A percentile compares a stretch with the other conserved stretches of the same genome.
Evolutionary conservation across 1,139 yeast genomes (phyloP).

Genomic region (Yamadazyma pseudoaaseri): DNA sequence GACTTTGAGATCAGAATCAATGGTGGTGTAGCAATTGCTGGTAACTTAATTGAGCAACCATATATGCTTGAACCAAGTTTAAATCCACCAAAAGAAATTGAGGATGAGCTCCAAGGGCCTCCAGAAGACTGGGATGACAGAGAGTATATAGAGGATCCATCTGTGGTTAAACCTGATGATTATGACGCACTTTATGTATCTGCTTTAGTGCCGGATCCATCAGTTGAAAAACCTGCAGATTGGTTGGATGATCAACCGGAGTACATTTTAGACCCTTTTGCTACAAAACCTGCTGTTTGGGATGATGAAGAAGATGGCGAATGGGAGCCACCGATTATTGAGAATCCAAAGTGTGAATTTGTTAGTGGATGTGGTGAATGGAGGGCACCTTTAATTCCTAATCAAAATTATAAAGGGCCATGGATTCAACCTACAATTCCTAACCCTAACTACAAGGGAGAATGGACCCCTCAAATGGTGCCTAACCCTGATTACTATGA

Average conservation of each 20-base stretch:
- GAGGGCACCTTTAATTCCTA: conserved; percentile 58
- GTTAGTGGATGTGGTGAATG: conserved; percentile 71
- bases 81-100: conserved; percentile 60
- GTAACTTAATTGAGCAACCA: conserved; percentile 54
- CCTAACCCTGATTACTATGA: conserved; percentile 70
- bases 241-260: conserved; percentile 72
- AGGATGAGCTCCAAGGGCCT: conserved; percentile 60
- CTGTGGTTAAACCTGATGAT: conserved; percentile 67
- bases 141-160: conserved; percentile 58
- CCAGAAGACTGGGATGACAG: conserved; percentile 82
- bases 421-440: conserved; percentile 68
- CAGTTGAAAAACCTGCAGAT: conserved; percentile 63
- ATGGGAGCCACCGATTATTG: conserved; percentile 69
- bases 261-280: conserved; percentile 64
- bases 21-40: conserved; percentile 71
- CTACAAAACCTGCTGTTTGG: conserved; percentile 72
- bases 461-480: conserved; percentile 68
- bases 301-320: conserved; percentile 85
- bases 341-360: conserved; percentile 78
- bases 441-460: conserved; percentile 79
- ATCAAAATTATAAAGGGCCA: conserved; percentile 72
- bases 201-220: conserved; percentile 60
- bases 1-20: conserved; percentile 78
- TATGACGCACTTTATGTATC: conserved; percentile 72
- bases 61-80: conserved; percentile 59